Base-by-base conservation (phyloP, 345 rosid species). In the Populus davidiana region DNA sequence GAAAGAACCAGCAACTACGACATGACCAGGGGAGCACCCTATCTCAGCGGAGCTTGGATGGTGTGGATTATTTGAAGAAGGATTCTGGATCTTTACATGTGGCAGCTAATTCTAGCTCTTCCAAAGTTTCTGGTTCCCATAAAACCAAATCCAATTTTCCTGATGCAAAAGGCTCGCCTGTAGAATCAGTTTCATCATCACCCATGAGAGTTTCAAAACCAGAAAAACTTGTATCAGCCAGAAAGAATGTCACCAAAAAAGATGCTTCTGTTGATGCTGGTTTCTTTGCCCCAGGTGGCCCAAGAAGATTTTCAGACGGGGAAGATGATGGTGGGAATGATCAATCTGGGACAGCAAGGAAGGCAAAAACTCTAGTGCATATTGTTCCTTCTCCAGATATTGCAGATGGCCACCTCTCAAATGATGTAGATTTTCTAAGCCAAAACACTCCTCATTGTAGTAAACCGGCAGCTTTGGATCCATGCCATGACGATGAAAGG, bases 71-170 rank as follows among this genome's bases (percentile, higher is more conserved):
- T 72, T 80, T 82, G 67, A 87, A 85, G 82, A 89, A 83, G 82
- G 90, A 85, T 79, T 81, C 79, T 54, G 91, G 88, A 77, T 82
- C 85, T 78, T 75, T 71, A 44, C 92, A 81, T 67, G 85, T 83
- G 71, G 91, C 90, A 10, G 97, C 99, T 75, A 89, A 97, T 38
- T 92, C 99, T 16, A 93, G 96, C 82, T 96, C 99, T 31, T 96
- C 97, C 71, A 96, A 94, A 88, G 90, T 94, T 80, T 92, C 95
- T 73, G 90, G 91, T 82, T 91, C 97, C 74, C 94, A 86, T 80
- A 89, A 89, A 90, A 85, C 86, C 69, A 89, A 86, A 83, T 79
- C 81, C 72, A 82, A 87, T 83, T 84, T 87, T 78, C 89, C 80
- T 23, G 94, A 90, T 79, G 85, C 86, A 47, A 93, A 91, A 85